Evolutionary conservation across 2,329 filamentous ascomycete genomes (phyloP).

Genomic region (Phialemoniopsis sp.): DNA sequence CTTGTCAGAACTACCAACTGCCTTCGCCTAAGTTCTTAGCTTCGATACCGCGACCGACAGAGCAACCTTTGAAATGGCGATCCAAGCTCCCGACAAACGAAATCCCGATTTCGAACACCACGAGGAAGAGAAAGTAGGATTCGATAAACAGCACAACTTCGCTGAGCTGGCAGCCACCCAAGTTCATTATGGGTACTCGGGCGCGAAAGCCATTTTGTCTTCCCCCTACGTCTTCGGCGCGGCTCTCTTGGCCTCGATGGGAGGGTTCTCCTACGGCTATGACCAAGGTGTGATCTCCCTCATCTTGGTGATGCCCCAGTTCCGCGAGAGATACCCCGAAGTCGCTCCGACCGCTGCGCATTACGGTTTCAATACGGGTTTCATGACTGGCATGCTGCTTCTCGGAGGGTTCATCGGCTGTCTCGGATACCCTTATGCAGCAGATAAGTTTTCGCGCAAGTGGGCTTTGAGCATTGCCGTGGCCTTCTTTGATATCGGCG

Average conservation of each 20-base stretch:
- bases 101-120: too few species aligned
- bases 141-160: too few species aligned
- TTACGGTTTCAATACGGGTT: slow-evolving; percentile 31
- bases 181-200: too few species aligned
- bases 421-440: slow-evolving; percentile 25
- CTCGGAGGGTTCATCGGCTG: slow-evolving; percentile 32
- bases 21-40: too few species aligned
- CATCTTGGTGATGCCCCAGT: slow-evolving; percentile 46
- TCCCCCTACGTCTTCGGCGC: slow-evolving; percentile 36
- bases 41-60: too few species aligned
- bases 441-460: slow-evolving; percentile 36
- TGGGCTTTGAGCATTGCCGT: slow-evolving; percentile 32
- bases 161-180: too few species aligned
- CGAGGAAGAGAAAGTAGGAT: too few species aligned
- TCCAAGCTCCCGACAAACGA: too few species aligned
- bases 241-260: slow-evolving; percentile 20
- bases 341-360: slow-evolving; percentile 14
- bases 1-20: too few species aligned
- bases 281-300: slow-evolving; percentile 36
- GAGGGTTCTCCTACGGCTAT: slow-evolving; percentile 34
- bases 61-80: too few species aligned
- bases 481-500: slow-evolving; percentile 34
- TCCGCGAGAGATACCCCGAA: slow-evolving; percentile 37
- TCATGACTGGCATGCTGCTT: slow-evolving; percentile 37
- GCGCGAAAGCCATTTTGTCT: too few species aligned